Evolutionary conservation across 177 flowering plant species (phyloP), one percentile per base, ranked within the genome.

Genomic region (Telopea speciosissima): DNA sequence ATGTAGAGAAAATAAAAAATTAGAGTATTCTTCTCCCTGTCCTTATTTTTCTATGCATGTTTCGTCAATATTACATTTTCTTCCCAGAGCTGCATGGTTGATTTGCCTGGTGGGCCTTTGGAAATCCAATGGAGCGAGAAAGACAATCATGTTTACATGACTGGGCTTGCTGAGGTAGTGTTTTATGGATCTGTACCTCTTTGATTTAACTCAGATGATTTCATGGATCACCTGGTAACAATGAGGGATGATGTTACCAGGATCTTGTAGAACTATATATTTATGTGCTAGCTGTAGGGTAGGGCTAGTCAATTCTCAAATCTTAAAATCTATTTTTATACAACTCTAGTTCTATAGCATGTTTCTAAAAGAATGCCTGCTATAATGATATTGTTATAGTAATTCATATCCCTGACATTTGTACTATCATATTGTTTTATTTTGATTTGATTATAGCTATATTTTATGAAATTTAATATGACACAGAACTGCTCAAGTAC

Each of bases 61-160:
- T 67, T 54, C n/a, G 60, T 68, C 11, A 45, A 11, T 26, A 19
- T 17, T 12, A 6, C 33, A 24, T 25, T 31, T 7, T 71, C n/a
- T 42, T 76, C 66, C 66, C 75, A 95, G 99, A 86, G 62, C 62
- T 92, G 98, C 86, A 88, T 78, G 0, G 98, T 93, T 14, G 99
- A 93, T 76, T 75, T 96, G 59, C 99, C 97, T n/a, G 98, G 99
- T 65, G 99, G 98, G 24, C 97, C 96, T 60, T 74, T 96, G 83
- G 90, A 89, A 78, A 90, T 96, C 24, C 97, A 96, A 73, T 96
- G 99, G 98, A 82, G 83, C 70, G 95, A 91, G 79, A 85, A 82
- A 70, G 93, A 93, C 81, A 93, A 91, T 75, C 98, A 89, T 78
- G 78, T 93, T 33, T 91, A 93, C 83, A 93, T 96, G 98, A 91